Evolutionary conservation across 2,329 filamentous ascomycete species (phyloP).

Genomic region (Apiospora sp.): DNA sequence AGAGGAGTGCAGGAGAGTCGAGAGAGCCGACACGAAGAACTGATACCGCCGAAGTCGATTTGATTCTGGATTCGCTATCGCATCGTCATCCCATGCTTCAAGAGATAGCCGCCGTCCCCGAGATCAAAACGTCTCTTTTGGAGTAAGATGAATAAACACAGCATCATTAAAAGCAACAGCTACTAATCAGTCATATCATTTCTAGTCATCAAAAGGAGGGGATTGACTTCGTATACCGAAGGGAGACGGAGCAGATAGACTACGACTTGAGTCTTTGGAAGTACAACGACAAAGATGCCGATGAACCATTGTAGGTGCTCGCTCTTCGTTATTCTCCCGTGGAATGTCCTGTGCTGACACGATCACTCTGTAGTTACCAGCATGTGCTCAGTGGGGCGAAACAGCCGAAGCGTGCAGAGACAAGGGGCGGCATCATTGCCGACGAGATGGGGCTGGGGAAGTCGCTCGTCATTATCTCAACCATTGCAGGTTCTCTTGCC

Average conservation of each 20-base stretch:
- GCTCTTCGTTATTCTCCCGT: not conserved
- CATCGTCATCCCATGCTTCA: not conserved
- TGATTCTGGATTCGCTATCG: not conserved
- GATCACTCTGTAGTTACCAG: not conserved
- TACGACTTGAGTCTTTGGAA: slow-evolving; percentile 20
- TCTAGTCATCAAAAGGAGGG: not conserved
- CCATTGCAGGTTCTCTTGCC: not conserved
- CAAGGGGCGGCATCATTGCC: slow-evolving; percentile 21
- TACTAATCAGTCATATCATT: not conserved
- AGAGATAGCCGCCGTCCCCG: not conserved
- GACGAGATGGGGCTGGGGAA: slow-evolving; percentile 24
- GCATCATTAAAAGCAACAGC: not conserved
- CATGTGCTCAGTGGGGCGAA: not conserved
- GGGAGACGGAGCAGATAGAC: slow-evolving; percentile 3
- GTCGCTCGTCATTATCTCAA: slow-evolving; percentile 3
- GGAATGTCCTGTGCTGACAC: not conserved
- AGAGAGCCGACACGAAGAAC: not conserved
- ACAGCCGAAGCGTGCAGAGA: not conserved
- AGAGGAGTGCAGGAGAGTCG: not conserved
- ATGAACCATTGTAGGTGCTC: slow-evolving; percentile 23
- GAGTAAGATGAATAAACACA: not conserved
- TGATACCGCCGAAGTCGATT: not conserved
- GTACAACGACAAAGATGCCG: slow-evolving; percentile 21
- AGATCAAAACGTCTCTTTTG: not conserved
- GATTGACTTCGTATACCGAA: not conserved